These are phyloP conservation scores for Pythium utonaiense DNA, from an alignment of 352 stramenopile species.

Conservation along the genomic window DNA sequence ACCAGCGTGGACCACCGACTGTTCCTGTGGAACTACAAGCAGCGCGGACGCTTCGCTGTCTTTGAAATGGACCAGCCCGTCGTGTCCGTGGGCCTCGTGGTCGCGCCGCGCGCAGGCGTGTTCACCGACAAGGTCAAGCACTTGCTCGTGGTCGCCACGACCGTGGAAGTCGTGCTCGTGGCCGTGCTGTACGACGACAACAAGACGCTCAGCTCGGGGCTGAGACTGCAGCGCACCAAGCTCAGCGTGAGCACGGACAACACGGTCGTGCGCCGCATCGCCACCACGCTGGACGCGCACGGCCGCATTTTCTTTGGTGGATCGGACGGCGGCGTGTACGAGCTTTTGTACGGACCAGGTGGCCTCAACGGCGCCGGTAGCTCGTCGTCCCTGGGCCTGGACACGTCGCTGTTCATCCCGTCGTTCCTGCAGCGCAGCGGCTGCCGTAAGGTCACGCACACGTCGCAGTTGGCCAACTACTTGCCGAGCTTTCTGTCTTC, in stretches of 20 bases:
- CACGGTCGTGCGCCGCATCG: conserved; percentile 90
- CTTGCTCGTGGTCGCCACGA: conserved; percentile 93
- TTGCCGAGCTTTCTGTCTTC: conserved; percentile 74
- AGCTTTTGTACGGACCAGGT: conserved; percentile 77
- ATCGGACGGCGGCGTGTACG: conserved; percentile 94
- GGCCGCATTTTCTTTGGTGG: conserved; percentile 96
- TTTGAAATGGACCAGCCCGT: conserved; percentile 92
- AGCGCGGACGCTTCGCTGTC: conserved; percentile 72
- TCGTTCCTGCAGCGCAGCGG: conserved; percentile 35
- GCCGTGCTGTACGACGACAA: conserved; percentile 80
- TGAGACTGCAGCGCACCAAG: conserved; percentile 73
- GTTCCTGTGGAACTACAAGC: conserved; percentile 94
- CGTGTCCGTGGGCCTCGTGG: conserved; percentile 88
- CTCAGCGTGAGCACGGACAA: conserved; percentile 93
- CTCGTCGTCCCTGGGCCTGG: conserved; percentile 14
- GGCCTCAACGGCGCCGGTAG: not conserved
- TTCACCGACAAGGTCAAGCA: conserved; percentile 94
- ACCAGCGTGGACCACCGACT: conserved; percentile 93
- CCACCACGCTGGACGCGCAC: conserved; percentile 48
- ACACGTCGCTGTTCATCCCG: conserved; percentile 29
- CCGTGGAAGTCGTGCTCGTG: conserved; percentile 93
- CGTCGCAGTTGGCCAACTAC: conserved; percentile 78
- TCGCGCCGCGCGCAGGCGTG: conserved; percentile 82
- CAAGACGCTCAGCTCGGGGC: conserved; percentile 25
- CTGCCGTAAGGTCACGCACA: conserved; percentile 93